phyloP scores from a whole-genome alignment of 139 green algal genomes.

The Desmodesmus armatus region DNA sequence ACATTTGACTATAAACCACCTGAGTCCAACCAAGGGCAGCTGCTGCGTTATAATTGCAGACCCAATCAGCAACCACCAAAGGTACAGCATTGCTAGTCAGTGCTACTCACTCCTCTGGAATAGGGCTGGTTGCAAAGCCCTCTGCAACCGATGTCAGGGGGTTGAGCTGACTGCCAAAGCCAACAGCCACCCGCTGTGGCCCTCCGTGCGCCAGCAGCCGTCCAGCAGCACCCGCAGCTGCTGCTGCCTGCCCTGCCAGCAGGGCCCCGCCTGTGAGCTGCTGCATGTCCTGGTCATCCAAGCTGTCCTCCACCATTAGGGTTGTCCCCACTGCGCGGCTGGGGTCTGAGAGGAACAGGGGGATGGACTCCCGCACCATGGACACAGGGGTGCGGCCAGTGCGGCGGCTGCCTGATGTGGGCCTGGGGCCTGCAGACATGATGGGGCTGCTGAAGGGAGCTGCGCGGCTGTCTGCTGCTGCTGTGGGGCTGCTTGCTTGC shows the following conservation, averaged over 20 bases:
- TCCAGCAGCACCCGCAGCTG: background rate
- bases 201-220: slow-evolving; percentile 27
- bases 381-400: slow-evolving; percentile 14
- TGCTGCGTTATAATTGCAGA: no score
- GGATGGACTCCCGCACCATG: slow-evolving; percentile 36
- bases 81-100: no score
- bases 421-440: background rate
- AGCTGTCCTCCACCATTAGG: slow-evolving; percentile 1
- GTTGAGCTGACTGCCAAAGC: no score
- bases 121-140: slow-evolving; percentile 14
- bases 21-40: no score
- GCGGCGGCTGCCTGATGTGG: background rate
- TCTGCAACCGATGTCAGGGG: no score
- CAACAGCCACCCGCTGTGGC: slow-evolving; percentile 14
- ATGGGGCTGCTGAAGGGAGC: background rate
- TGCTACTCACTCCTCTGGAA: slow-evolving; percentile 17
- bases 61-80: no score
- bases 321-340: slow-evolving; percentile 28
- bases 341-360: slow-evolving; percentile 32
- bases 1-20: no score
- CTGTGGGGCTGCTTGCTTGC: background rate
- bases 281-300: slow-evolving; percentile 40
- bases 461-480: slow-evolving; percentile 2
- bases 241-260: slow-evolving; percentile 7
- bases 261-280: background rate